These are phyloP conservation scores for Fusarium citri DNA, from an alignment of 2,329 filamentous ascomycete species.

Conservation along the genomic window DNA sequence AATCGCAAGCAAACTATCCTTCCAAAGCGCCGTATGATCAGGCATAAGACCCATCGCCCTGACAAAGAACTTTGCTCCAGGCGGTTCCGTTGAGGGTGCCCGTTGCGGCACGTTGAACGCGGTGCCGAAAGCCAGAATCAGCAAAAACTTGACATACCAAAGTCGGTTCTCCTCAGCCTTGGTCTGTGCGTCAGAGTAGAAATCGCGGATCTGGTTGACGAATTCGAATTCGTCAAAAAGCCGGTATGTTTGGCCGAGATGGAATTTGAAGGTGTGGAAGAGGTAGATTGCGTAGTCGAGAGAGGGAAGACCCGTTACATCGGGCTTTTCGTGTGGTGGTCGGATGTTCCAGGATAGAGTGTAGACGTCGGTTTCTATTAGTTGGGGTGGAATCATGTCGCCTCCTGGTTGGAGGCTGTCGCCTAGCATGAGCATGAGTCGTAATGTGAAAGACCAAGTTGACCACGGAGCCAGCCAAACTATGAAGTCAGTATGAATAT, in stretches of 20 bases:
- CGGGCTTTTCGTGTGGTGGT: slow-evolving; percentile 38
- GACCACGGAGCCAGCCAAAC: slow-evolving; percentile 51
- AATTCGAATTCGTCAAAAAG: slow-evolving; percentile 52
- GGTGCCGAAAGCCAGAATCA: slow-evolving; percentile 58
- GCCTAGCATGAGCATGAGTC: slow-evolving; percentile 48
- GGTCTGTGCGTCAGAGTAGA: slow-evolving; percentile 37
- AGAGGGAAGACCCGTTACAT: slow-evolving; percentile 51
- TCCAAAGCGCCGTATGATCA: slow-evolving; percentile 50
- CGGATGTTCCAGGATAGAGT: slow-evolving; percentile 38
- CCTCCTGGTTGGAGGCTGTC: slow-evolving; percentile 47
- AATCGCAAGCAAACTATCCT: slow-evolving; percentile 53
- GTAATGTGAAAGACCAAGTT: slow-evolving; percentile 51
- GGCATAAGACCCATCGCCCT: slow-evolving; percentile 53
- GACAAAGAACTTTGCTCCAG: slow-evolving; percentile 49
- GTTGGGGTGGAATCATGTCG: slow-evolving; percentile 31
- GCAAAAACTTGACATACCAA: slow-evolving; percentile 64
- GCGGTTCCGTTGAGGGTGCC: slow-evolving; percentile 48
- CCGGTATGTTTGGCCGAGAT: slow-evolving; percentile 52
- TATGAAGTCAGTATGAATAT: background rate
- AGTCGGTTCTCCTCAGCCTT: slow-evolving; percentile 45
- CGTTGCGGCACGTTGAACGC: slow-evolving; percentile 41
- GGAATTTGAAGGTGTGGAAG: slow-evolving; percentile 53
- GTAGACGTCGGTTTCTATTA: slow-evolving; percentile 49
- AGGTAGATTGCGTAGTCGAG: slow-evolving; percentile 50
- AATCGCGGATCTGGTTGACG: slow-evolving; percentile 42